These are phyloP conservation scores for Boletellus emodensis DNA, from an alignment of 768 basidiomycete genomes.

Conservation along the genomic window DNA sequence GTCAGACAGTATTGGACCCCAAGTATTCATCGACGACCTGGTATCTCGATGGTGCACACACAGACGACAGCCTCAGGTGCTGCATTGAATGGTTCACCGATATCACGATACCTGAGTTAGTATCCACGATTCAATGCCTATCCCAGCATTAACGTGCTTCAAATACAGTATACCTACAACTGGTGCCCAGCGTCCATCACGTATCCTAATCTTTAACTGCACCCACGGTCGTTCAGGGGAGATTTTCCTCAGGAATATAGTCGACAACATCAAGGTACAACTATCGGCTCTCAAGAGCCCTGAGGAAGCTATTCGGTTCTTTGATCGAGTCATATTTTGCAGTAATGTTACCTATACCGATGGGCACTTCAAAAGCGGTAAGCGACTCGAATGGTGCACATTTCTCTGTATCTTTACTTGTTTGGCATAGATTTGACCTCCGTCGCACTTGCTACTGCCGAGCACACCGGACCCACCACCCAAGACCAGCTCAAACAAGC, in stretches of 20 bases:
- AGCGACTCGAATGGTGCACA: conserved; percentile 17
- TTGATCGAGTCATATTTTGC: conserved; percentile 89
- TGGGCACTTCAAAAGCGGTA: conserved; percentile 89
- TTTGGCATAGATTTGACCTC: conserved; percentile 66
- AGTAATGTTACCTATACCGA: conserved; percentile 92
- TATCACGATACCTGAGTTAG: conserved; percentile 40
- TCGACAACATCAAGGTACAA: conserved; percentile 46
- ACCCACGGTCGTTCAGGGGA: conserved; percentile 83
- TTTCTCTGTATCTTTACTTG: conserved; percentile 1
- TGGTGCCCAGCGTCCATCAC: conserved; percentile 29
- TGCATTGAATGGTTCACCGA: conserved; percentile 87
- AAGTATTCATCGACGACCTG: conserved; percentile 53
- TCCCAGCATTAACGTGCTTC: conserved; percentile 1
- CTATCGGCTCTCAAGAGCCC: conserved; percentile 39
- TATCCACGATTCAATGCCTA: conserved; percentile 3
- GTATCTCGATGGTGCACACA: conserved; percentile 97
- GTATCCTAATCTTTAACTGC: conserved; percentile 91
- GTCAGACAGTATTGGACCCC: conserved; percentile 77
- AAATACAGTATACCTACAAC: conserved; percentile 4
- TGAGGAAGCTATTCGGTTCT: conserved; percentile 47
- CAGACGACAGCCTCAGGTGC: conserved; percentile 80
- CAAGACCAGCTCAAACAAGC: conserved; percentile 74
- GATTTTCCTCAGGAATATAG: conserved; percentile 60
- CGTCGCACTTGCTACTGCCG: conserved; percentile 56
- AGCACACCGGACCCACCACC: conserved; percentile 61